Evolutionary conservation across 1,139 yeast species (phyloP), one percentile per base, ranked within the genome.

Genomic region (Yamadazyma triangularis): DNA sequence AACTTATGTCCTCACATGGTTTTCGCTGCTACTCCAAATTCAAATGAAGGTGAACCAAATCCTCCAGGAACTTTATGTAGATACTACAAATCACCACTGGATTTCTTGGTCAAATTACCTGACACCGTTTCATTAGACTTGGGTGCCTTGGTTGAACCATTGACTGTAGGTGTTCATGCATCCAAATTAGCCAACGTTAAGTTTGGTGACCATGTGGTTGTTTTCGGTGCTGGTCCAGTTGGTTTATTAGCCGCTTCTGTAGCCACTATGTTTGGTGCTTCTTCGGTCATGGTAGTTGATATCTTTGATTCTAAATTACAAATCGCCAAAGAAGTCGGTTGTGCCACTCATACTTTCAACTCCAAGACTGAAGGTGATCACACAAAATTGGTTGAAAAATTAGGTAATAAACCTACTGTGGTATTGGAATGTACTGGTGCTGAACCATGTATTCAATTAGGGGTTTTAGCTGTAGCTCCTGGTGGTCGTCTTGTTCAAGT

Each of bases 211-310:
- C 66, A 73, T 9, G 85, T 81, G 15, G 79, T 79, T 24, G 83
- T 88, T 4, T 82, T 84, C 45, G 96, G 96, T 31, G 96, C 95
- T 19, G 96, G 96, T 9, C 96, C 96, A 8, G 91, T 88, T 39
- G 96, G 96, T 23, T 60, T 88, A 30, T 65, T 88, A 39, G 69
- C 81, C 31, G 95, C 94, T 22, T 75, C 83, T 25, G 81, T 80
- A 21, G 94, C 93, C 13, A 72, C 72, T 34, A 84, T 89, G 10
- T 84, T 82, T 44, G 96, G 96, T 23, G 95, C 96, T 6, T 64
- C 79, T 23, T 70, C 73, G 20, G 73, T 84, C 28, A 67, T 79
- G 43, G 69, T 82, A 36, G 75, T 82, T 26, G 94, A 84, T 53
- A 61, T 81, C 29, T 63, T 74, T 40, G 81, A 77, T 38, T 57